phyloP scores from a whole-genome alignment of 352 stramenopile species.

The Thalassiosira hispida region DNA sequence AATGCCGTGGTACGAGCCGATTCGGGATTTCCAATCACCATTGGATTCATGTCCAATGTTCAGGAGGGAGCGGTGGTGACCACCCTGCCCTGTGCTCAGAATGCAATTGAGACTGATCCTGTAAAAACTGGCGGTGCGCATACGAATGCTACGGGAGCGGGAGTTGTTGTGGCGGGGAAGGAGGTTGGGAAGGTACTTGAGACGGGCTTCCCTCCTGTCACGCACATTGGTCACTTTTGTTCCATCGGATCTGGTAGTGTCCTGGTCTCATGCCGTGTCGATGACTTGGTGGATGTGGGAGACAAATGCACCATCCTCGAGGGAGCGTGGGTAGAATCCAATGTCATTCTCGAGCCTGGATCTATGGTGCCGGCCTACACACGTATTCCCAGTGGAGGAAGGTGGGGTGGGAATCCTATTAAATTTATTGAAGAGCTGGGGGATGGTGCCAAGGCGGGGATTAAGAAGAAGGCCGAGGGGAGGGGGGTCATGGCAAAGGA shows the following conservation, averaged over 20 bases:
- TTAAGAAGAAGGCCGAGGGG: slow-evolving; percentile 71
- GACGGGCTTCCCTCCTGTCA: slow-evolving; percentile 78
- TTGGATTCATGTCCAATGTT: slow-evolving; percentile 80
- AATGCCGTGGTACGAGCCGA: slow-evolving; percentile 83
- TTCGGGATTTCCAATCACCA: slow-evolving; percentile 74
- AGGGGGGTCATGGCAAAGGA: slow-evolving; percentile 73
- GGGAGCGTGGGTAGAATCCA: slow-evolving; percentile 69
- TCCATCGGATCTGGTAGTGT: slow-evolving; percentile 78
- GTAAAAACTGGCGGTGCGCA: slow-evolving; percentile 37
- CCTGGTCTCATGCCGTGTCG: slow-evolving; percentile 76
- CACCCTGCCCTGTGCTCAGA: slow-evolving; percentile 59
- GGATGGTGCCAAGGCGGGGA: slow-evolving; percentile 89
- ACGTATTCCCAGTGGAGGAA: slow-evolving; percentile 91
- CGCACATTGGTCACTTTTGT: slow-evolving; percentile 79
- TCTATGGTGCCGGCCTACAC: slow-evolving; percentile 92
- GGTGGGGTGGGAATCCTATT: slow-evolving; percentile 96
- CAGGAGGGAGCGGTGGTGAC: slow-evolving; percentile 81
- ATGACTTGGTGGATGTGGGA: slow-evolving; percentile 80
- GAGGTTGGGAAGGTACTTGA: slow-evolving; percentile 57
- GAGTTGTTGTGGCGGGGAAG: slow-evolving; percentile 43
- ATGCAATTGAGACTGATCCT: slow-evolving; percentile 42
- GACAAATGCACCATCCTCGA: slow-evolving; percentile 84
- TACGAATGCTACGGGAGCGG: slow-evolving; percentile 36
- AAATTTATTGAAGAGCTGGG: slow-evolving; percentile 93
- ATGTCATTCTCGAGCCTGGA: slow-evolving; percentile 77